A percentile compares a stretch with the other conserved stretches of the same genome.
These are phyloP conservation scores for Yarrowia divulgata DNA, from an alignment of 805 yeast genomes.

Conservation along the genomic window DNA sequence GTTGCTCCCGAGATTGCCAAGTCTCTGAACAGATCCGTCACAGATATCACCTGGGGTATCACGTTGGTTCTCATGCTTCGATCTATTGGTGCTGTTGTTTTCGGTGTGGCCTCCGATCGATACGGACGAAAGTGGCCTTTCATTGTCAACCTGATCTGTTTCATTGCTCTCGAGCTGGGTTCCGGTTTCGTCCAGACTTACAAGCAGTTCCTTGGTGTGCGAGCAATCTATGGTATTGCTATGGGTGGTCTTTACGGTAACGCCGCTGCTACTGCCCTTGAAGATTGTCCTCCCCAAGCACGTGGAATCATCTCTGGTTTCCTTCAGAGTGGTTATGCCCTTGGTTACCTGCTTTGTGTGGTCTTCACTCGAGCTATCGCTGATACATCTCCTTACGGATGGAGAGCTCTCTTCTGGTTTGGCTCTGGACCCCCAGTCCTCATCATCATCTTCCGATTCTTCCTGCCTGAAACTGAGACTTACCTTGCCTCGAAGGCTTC, in stretches of 20 bases:
- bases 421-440: constrained; percentile 70
- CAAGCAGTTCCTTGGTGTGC: constrained; percentile 63
- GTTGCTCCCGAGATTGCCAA: constrained; percentile 61
- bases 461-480: constrained; percentile 68
- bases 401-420: constrained; percentile 81
- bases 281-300: constrained; percentile 65
- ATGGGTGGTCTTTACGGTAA: constrained; percentile 78
- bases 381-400: constrained; percentile 59
- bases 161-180: constrained; percentile 66
- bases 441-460: constrained; percentile 63
- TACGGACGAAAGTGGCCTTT: constrained; percentile 74
- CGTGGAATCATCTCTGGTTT: constrained; percentile 71
- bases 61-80: constrained; percentile 75
- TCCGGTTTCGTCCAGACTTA: constrained; percentile 70
- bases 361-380: constrained; percentile 67
- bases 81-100: constrained; percentile 71
- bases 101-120: constrained; percentile 67
- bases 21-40: constrained; percentile 55
- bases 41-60: constrained; percentile 73
- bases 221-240: constrained; percentile 71
- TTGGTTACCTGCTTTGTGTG: constrained; percentile 71
- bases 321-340: constrained; percentile 81
- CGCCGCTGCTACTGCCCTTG: constrained; percentile 70
- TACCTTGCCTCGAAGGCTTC: constrained; percentile 51
- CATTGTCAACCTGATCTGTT: constrained; percentile 58